Base-by-base conservation (phyloP, 208 protist species). In the Novymonas esmeraldas region DNA sequence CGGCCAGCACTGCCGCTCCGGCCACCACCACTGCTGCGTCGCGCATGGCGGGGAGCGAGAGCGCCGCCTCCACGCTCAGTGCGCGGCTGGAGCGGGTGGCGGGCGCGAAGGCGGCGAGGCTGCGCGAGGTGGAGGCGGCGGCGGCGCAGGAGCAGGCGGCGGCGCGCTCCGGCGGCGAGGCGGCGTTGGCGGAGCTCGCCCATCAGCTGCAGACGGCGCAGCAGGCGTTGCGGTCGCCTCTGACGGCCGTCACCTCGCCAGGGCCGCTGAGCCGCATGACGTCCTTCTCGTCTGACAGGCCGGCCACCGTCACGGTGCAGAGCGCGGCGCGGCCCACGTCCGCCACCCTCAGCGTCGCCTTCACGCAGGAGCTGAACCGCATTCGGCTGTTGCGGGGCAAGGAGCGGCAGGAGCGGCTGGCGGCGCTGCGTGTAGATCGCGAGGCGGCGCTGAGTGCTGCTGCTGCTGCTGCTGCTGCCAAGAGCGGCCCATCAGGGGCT, bases 341-440 rank as follows among this genome's bases (percentile, higher is more conserved):
- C 7, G 52, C 34, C 16, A 45, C 61, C 11, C 38, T 67, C 46
- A 68, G 55, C 29, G 61, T 68, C 16, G 61, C 69, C 44, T 75
- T 63, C 34, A 58, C 61, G 62, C 54, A 75, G 54, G 69, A 69
- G 69, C 54, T 75, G 5, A 75, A 75, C 46, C 69, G 69, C n/a
- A 57, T 75, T 16, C 68, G 64, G 22, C 62, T 69, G 51, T 36
- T 46, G 20, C 63, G 64, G 3, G 56, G 55, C 39, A 68, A 70
- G 55, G 71, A 77, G 38, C 77, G 82, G n/a, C 66, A 80, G 57
- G 61, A 70, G 45, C 59, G 70, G 31, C 57, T 90, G 34, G 22
- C 49, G 33, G 49, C 73, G 42, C 55, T 90, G 16, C 34, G 36
- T 11, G 68, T 71, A 14, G 73, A 75, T 44, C 74, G 67, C 22